Conservation (phyloP, 1,284 basidiomycete genomes). For the Neonothopanus nambi region DNA sequence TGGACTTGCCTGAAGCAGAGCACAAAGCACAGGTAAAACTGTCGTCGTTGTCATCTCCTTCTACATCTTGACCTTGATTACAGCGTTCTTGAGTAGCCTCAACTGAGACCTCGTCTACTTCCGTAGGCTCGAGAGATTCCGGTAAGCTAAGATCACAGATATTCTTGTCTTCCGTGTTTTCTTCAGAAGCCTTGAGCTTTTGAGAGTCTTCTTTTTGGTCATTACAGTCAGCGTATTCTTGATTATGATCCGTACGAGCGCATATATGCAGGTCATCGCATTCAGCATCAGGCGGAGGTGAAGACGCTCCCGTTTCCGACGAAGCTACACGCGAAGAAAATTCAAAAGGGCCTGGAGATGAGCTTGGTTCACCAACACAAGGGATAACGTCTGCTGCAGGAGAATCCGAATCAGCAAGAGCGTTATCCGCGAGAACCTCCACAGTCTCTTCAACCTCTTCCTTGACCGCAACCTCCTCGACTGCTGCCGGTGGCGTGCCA, state of each 20-base stretch:
- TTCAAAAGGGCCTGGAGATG: background rate
- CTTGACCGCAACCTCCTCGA: background rate
- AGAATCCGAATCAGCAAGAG: background rate
- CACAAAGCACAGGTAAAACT: background rate
- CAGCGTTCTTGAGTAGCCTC: no score
- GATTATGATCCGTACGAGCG: background rate
- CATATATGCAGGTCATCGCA: background rate
- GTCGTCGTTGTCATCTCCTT: background rate
- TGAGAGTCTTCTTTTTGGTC: background rate
- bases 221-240: background rate
- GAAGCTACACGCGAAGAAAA: background rate
- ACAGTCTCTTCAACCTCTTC: background rate
- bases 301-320: background rate
- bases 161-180: background rate
- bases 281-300: background rate
- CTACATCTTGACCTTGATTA: no score
- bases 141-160: background rate
- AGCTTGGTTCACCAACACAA: background rate
- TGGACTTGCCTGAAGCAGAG: background rate
- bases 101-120: no score
- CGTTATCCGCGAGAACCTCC: no score
- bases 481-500: constrained; percentile 2
- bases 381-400: no score
- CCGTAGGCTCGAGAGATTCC: background rate
- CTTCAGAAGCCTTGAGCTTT: no score